phyloP scores from a whole-genome alignment of 768 basidiomycete genomes.

The Exidia glandulosa region DNA sequence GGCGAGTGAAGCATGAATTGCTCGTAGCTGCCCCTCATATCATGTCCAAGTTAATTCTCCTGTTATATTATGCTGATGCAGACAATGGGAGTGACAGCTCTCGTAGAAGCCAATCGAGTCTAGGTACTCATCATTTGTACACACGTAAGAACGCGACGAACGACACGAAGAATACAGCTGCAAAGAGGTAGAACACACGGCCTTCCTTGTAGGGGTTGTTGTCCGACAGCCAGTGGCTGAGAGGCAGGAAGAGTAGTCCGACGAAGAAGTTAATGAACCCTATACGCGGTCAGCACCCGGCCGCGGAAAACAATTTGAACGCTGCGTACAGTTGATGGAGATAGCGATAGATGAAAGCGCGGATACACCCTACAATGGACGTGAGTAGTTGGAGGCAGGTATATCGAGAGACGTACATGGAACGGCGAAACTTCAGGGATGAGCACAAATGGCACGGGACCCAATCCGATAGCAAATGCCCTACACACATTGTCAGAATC shows the following conservation, averaged over 20 bases:
- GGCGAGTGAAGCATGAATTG: too few relatives aligned
- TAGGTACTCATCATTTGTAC: conserved; percentile 1
- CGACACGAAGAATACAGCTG: conserved; percentile 33
- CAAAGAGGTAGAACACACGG: conserved; percentile 84
- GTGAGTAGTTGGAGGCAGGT: not conserved
- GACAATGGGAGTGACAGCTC: too few relatives aligned
- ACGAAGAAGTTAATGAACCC: conserved; percentile 83
- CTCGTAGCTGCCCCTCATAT: too few relatives aligned
- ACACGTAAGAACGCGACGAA: conserved; percentile 8
- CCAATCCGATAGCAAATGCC: conserved; percentile 82
- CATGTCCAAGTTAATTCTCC: too few relatives aligned
- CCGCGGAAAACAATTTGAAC: not conserved
- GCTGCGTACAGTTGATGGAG: conserved; percentile 11
- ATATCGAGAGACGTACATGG: conserved; percentile 39
- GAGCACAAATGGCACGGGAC: conserved; percentile 88
- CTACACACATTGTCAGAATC: conserved; percentile 23
- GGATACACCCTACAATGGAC: conserved; percentile 14
- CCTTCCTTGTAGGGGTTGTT: conserved; percentile 57
- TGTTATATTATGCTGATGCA: too few relatives aligned
- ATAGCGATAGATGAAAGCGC: conserved; percentile 19
- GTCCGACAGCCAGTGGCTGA: conserved; percentile 62
- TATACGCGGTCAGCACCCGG: conserved; percentile 16
- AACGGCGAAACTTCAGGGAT: conserved; percentile 81
- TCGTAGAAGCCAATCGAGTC: too few relatives aligned
- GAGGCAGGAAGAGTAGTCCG: conserved; percentile 73